A percentile compares a stretch with the other conserved stretches of the same genome.
Conservation (phyloP, 2,329 filamentous ascomycete genomes). For the Ceratocystis variospora region DNA sequence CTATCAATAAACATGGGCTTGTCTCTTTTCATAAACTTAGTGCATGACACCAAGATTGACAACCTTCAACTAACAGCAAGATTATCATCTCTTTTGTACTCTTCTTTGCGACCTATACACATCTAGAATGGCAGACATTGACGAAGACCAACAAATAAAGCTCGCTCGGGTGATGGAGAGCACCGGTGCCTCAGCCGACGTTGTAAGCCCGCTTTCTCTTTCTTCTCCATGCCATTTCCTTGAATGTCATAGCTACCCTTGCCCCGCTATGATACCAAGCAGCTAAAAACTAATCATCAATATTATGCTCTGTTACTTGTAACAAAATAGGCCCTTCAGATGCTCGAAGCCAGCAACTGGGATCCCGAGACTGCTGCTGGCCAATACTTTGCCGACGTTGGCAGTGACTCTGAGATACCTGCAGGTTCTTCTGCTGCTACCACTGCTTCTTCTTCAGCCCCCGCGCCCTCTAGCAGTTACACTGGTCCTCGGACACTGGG, state of each 20-base stretch:
- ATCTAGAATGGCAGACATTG: neutral
- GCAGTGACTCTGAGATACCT: slow-evolving; percentile 29
- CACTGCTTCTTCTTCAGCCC: neutral
- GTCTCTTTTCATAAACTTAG: neutral
- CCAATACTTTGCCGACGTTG: slow-evolving; percentile 44
- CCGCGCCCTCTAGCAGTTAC: slow-evolving; percentile 31
- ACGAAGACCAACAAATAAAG: slow-evolving; percentile 11
- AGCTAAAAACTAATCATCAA: neutral
- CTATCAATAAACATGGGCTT: neutral
- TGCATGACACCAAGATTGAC: neutral
- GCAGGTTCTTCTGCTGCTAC: slow-evolving; percentile 28
- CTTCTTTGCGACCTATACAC: neutral
- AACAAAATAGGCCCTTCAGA: slow-evolving; percentile 46
- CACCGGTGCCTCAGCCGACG: neutral
- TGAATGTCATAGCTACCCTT: neutral
- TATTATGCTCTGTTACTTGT: neutral
- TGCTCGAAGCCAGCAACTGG: slow-evolving; percentile 52
- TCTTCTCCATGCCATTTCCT: neutral
- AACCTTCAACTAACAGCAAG: neutral
- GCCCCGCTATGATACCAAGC: neutral
- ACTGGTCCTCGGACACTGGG: slow-evolving; percentile 50
- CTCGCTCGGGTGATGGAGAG: slow-evolving; percentile 13
- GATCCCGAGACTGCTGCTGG: slow-evolving; percentile 49
- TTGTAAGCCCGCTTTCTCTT: neutral
- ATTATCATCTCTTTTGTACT: neutral